Percentiles rank a stretch among this genome's conserved stretches.
Evolutionary conservation across 2,329 filamentous ascomycete genomes (phyloP).

Genomic region (Venturia nashicola): DNA sequence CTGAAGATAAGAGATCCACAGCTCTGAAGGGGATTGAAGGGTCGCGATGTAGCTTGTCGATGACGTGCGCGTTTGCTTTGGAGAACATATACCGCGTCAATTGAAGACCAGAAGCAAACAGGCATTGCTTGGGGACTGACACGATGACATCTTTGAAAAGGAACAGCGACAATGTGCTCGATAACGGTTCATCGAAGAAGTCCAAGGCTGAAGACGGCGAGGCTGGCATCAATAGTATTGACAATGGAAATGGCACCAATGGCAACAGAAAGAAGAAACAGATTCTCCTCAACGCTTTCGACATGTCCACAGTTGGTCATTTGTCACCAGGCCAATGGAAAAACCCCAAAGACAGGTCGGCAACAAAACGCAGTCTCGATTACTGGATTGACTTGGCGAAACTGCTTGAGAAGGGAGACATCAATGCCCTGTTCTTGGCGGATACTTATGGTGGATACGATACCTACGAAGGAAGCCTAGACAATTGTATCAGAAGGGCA

Average conservation of each 20-base stretch:
- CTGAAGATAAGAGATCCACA: neutral
- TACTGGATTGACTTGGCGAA: slow-evolving; percentile 36
- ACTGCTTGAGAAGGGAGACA: slow-evolving; percentile 34
- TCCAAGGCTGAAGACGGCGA: slow-evolving; percentile 10
- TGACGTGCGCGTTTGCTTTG: neutral
- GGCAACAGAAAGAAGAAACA: slow-evolving; percentile 30
- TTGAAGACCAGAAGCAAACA: neutral
- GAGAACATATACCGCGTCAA: neutral
- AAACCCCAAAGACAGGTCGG: slow-evolving; percentile 11
- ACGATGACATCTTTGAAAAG: neutral
- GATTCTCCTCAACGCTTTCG: slow-evolving; percentile 52
- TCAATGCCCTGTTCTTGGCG: slow-evolving; percentile 40
- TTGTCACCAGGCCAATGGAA: slow-evolving; percentile 57
- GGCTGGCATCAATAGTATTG: slow-evolving; percentile 8
- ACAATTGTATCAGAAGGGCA: slow-evolving; percentile 30
- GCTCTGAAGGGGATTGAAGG: neutral
- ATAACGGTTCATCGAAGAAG: neutral
- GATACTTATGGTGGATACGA: slow-evolving; percentile 18
- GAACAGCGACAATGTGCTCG: neutral
- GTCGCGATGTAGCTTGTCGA: neutral
- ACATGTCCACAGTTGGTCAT: slow-evolving; percentile 54
- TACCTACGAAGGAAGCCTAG: slow-evolving; percentile 16
- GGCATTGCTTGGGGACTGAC: neutral
- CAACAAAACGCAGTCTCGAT: neutral
- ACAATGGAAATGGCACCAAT: neutral